A percentile compares a stretch with the other conserved stretches of the same genome.
phyloP scores from a whole-genome alignment of 257 asterid species.

The Craterostigma plantagineum region DNA sequence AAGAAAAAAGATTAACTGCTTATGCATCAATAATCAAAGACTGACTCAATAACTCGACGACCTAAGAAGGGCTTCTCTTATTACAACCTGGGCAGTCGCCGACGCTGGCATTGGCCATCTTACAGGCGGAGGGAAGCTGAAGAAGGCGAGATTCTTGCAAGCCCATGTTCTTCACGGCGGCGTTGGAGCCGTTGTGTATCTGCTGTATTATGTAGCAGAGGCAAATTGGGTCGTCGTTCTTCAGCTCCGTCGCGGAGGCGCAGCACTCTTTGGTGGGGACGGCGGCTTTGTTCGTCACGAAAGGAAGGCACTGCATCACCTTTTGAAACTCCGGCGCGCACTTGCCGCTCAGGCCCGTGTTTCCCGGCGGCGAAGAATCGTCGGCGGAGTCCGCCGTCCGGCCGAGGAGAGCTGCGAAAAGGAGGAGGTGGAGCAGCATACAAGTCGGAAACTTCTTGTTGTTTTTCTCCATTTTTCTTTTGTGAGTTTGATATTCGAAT shows the following conservation, averaged over 20 bases:
- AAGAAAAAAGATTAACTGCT: too few relatives aligned
- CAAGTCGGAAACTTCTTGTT: too few relatives aligned
- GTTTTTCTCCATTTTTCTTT: too few relatives aligned
- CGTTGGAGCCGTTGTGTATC: conserved; percentile 47
- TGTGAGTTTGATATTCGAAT: too few relatives aligned
- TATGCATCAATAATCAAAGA: too few relatives aligned
- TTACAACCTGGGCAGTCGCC: conserved; percentile 76
- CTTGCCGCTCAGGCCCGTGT: neutral
- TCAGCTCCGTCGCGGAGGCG: conserved; percentile 30
- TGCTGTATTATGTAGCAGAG: conserved; percentile 58
- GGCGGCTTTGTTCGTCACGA: conserved; percentile 44
- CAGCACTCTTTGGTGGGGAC: conserved; percentile 67
- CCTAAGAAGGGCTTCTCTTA: conserved; percentile 11
- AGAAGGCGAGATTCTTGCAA: conserved; percentile 55
- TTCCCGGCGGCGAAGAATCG: too few relatives aligned
- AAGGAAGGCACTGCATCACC: conserved; percentile 46
- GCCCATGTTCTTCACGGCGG: conserved; percentile 53
- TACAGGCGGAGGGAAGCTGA: conserved; percentile 67
- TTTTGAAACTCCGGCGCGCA: conserved; percentile 24
- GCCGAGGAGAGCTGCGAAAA: too few relatives aligned
- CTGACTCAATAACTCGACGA: too few relatives aligned
- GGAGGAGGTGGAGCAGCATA: too few relatives aligned
- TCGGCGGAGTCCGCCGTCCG: too few relatives aligned
- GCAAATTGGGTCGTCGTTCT: conserved; percentile 42
- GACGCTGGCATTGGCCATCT: conserved; percentile 35